These are phyloP conservation scores for Sistotremastrum niveocremeum DNA, from an alignment of 768 basidiomycete species.

Conservation along the genomic window DNA sequence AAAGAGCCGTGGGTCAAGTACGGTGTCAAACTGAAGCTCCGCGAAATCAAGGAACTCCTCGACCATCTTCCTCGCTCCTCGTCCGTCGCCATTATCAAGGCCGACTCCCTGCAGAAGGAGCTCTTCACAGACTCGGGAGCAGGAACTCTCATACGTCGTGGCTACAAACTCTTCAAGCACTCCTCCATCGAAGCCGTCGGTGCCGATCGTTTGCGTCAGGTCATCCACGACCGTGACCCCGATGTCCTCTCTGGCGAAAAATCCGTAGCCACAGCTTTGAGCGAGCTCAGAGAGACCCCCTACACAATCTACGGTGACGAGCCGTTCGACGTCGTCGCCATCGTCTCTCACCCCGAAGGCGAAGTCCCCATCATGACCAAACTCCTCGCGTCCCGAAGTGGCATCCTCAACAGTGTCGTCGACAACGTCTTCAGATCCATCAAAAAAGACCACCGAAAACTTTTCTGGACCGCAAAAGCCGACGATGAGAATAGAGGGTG, in stretches of 20 bases:
- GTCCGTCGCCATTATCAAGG: constrained; percentile 95
- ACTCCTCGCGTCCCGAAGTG: constrained; percentile 75
- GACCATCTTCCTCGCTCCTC: constrained; percentile 97
- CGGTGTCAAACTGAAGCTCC: constrained; percentile 96
- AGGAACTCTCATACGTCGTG: constrained; percentile 93
- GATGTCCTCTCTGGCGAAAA: constrained; percentile 73
- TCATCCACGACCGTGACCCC: constrained; percentile 91
- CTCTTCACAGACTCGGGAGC: constrained; percentile 98
- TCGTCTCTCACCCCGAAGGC: constrained; percentile 83
- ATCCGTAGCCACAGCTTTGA: constrained; percentile 80
- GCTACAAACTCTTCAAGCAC: constrained; percentile 95
- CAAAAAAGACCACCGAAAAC: constrained; percentile 81
- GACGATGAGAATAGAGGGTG: constrained; percentile 96
- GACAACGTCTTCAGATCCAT: constrained; percentile 98
- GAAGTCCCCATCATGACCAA: constrained; percentile 88
- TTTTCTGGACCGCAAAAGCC: constrained; percentile 96
- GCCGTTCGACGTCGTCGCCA: constrained; percentile 86
- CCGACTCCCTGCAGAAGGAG: constrained; percentile 87
- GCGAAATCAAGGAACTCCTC: constrained; percentile 97
- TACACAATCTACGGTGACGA: constrained; percentile 99
- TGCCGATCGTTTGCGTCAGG: constrained; percentile 86
- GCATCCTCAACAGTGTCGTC: constrained; percentile 84
- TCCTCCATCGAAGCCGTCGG: constrained; percentile 69
- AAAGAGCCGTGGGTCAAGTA: constrained; percentile 98
- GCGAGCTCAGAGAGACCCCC: constrained; percentile 64